Evolutionary conservation across 2,329 filamentous ascomycete genomes (phyloP).

Genomic region (Scedosporium apiospermum): DNA sequence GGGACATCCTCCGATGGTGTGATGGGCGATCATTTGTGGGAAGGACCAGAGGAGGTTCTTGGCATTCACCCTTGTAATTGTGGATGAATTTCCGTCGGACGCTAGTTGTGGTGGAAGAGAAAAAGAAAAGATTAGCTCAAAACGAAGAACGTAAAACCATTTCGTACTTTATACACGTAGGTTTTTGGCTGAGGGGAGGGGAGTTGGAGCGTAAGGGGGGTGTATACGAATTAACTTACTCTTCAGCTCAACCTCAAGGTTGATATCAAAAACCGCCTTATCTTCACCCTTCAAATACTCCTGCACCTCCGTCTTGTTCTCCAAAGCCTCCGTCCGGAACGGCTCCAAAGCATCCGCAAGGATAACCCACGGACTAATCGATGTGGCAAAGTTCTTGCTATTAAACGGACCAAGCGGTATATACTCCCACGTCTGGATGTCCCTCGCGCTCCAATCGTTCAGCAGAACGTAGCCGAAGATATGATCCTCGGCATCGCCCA

Average conservation of each 20-base stretch:
- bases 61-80: slow-evolving; percentile 7
- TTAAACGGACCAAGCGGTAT: slow-evolving; percentile 48
- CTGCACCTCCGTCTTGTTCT: slow-evolving; percentile 4
- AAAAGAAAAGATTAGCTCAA: not conserved
- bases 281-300: slow-evolving; percentile 1
- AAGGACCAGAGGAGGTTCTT: slow-evolving; percentile 58
- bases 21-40: slow-evolving; percentile 69
- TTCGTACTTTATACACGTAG: not conserved
- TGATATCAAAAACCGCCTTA: slow-evolving; percentile 7
- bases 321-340: slow-evolving; percentile 7
- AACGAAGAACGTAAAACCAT: not conserved
- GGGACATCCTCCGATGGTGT: slow-evolving; percentile 61
- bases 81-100: not conserved
- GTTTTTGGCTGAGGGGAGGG: not conserved
- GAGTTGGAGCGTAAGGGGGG: not conserved
- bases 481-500: slow-evolving; percentile 42
- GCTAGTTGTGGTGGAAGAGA: not conserved
- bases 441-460: slow-evolving; percentile 51
- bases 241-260: slow-evolving; percentile 1
- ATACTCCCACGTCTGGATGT: slow-evolving; percentile 49
- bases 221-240: not conserved
- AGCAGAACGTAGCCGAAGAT: slow-evolving; percentile 58
- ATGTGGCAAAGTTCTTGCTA: slow-evolving; percentile 45
- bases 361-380: slow-evolving; percentile 48
- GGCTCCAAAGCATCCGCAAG: slow-evolving; percentile 39